Evolutionary conservation across 2,329 filamentous ascomycete species (phyloP).

Genomic region (Aspergillus vadensis): DNA sequence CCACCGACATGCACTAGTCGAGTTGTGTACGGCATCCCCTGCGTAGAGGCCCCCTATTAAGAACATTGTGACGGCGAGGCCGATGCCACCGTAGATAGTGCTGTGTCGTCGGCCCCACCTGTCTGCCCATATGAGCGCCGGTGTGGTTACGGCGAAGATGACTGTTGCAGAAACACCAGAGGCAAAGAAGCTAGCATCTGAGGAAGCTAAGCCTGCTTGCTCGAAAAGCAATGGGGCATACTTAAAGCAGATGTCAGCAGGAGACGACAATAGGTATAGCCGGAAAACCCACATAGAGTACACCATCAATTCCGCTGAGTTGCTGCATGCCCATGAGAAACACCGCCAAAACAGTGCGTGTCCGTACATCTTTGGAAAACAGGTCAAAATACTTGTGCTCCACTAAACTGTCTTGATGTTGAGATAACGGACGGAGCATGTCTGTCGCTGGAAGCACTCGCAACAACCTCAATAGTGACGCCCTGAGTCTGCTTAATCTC

Average conservation of each 20-base stretch:
- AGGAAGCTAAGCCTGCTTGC: conserved; percentile 59
- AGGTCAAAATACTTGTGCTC: conserved; percentile 32
- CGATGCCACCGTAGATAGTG: conserved; percentile 56
- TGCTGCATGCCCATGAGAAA: conserved; percentile 64
- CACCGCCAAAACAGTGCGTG: conserved; percentile 54
- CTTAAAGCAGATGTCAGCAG: conserved; percentile 30
- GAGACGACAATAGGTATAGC: neutral
- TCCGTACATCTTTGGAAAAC: conserved; percentile 48
- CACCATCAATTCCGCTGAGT: conserved; percentile 63
- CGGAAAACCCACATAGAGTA: conserved; percentile 55
- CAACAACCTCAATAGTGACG: conserved; percentile 3
- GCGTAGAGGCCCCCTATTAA: conserved; percentile 39
- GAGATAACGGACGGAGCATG: neutral
- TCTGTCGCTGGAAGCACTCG: conserved; percentile 7
- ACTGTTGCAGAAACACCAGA: conserved; percentile 62
- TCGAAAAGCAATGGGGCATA: conserved; percentile 64
- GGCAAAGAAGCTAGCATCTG: conserved; percentile 60
- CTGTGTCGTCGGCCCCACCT: conserved; percentile 59
- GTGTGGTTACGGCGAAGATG: conserved; percentile 60
- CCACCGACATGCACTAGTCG: conserved; percentile 33
- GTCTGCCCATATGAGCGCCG: conserved; percentile 59
- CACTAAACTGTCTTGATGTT: conserved; percentile 10
- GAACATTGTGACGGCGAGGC: conserved; percentile 46
- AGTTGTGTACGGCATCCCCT: conserved; percentile 30
- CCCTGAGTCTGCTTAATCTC: conserved; percentile 37